Percentiles rank a stretch among this genome's conserved stretches.
phyloP scores from a whole-genome alignment of 768 basidiomycete species.

The Cystofilobasidium capitatum region DNA sequence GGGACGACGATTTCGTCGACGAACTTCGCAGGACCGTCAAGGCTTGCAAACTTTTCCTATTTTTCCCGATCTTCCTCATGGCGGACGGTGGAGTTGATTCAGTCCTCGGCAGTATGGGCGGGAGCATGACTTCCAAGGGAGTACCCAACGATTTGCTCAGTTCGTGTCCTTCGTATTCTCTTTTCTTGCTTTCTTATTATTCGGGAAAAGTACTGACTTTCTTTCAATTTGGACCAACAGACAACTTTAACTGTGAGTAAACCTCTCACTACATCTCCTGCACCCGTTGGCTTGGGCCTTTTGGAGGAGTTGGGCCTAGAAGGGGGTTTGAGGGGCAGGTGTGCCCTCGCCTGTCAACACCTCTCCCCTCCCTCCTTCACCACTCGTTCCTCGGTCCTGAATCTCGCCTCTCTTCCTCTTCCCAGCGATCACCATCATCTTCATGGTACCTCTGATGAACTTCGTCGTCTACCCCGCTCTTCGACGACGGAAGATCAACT shows the following conservation, averaged over 20 bases:
- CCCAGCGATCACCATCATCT: no score
- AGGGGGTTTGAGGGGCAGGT: slow-evolving; percentile 4
- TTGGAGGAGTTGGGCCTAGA: no score
- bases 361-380: slow-evolving; percentile 25
- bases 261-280: no score
- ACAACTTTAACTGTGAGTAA: no score
- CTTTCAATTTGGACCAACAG: no score
- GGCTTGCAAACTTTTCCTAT: slow-evolving; percentile 35
- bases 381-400: no score
- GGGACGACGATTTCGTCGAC: slow-evolving; percentile 40
- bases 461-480: slow-evolving; percentile 36
- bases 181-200: no score
- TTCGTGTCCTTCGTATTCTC: no score
- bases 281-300: no score
- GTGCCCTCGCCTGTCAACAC: not conserved
- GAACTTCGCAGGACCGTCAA: slow-evolving; percentile 35
- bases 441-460: slow-evolving; percentile 32
- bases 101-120: slow-evolving; percentile 7
- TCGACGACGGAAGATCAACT: slow-evolving; percentile 30
- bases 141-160: no score
- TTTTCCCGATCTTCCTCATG: slow-evolving; percentile 33
- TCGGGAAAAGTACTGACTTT: no score
- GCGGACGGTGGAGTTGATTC: slow-evolving; percentile 30
- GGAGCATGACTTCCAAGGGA: not conserved
- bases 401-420: no score